Base-by-base conservation (phyloP, 169 alveolate species). In the Cryptosporidium viatorum region DNA sequence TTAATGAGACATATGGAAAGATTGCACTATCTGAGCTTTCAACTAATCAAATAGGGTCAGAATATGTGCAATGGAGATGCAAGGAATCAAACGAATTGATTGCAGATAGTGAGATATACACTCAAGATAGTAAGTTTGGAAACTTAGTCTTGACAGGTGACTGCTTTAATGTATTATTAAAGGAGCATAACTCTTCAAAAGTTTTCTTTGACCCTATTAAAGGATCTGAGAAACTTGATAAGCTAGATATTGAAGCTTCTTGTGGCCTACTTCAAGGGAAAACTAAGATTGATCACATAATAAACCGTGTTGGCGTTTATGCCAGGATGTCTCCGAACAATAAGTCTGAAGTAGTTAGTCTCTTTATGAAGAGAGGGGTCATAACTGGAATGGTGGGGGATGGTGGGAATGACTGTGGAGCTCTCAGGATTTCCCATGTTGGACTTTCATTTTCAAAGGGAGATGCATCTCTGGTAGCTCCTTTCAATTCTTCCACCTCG, bases 361-460 rank as follows among this genome's bases (percentile, higher is more conserved):
- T 95, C 55, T 95, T 95, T 62, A 95, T 92, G 69, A 86, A 93
- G 50, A 93, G 93, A 69, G 97, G 96, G 31, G 91, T 93, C 23
- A 95, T 94, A 14, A 94, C 97, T 4, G 97, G 97, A 31, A 97
- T 97, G 98, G 96, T 97, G 48, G 98, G 99, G 1, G 99, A 97
- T 84, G 99, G 99, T 4, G 97, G 97, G 23, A 97, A 97, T 84
- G 99, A 97, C 94, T 97, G 98, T 85, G 95, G 97, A n/a, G 99
- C 99, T 18, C 91, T 97, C 59, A 93, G 96, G 43, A 96, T 95
- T 21, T 95, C 99, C 6, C 98, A 96, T 84, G 97, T 97, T 2
- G 99, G 99, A 6, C 93, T 97, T 50, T 95, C 98, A n/a, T 85
- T 97, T 37, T 96, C 98, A 2, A 84, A 80, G 93, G 95, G 94